A percentile compares a stretch with the other conserved stretches of the same genome.
Conservation (phyloP, 2,329 filamentous ascomycete genomes). For the Nothopassalora personata region DNA sequence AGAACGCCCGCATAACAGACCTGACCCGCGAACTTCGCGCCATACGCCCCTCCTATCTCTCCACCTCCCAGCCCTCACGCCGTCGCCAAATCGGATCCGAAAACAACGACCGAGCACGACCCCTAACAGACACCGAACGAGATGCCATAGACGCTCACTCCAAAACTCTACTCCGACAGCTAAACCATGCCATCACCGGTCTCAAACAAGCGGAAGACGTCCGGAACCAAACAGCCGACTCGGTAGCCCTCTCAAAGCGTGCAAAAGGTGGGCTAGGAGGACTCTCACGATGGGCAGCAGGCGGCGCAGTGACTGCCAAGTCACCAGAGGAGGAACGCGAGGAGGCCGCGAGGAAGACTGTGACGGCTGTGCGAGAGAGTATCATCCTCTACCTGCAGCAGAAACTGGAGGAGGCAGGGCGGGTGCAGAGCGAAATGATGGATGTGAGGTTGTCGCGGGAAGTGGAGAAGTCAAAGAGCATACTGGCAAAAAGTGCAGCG, state of each 20-base stretch:
- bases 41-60: constrained; percentile 87
- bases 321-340: constrained; percentile 64
- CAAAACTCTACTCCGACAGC: constrained; percentile 75
- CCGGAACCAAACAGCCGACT: constrained; percentile 68
- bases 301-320: constrained; percentile 47
- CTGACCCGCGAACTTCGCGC: constrained; percentile 74
- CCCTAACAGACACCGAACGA: constrained; percentile 73
- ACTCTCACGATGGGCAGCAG: constrained; percentile 64
- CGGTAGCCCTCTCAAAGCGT: constrained; percentile 66
- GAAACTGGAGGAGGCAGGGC: constrained; percentile 68
- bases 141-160: constrained; percentile 84
- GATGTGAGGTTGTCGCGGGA: constrained; percentile 79
- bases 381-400: constrained; percentile 77
- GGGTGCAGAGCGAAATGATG: constrained; percentile 85
- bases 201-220: constrained; percentile 78
- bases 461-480: constrained; percentile 82
- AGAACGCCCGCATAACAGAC: constrained; percentile 81
- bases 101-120: constrained; percentile 38
- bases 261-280: constrained; percentile 57
- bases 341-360: constrained; percentile 62
- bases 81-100: constrained; percentile 37
- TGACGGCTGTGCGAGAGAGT: constrained; percentile 69
- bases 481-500: constrained; percentile 59
- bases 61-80: constrained; percentile 60
- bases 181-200: constrained; percentile 73